phyloP scores from a whole-genome alignment of 495 filamentous ascomycete genomes.

The Lentithecium fluviatile region DNA sequence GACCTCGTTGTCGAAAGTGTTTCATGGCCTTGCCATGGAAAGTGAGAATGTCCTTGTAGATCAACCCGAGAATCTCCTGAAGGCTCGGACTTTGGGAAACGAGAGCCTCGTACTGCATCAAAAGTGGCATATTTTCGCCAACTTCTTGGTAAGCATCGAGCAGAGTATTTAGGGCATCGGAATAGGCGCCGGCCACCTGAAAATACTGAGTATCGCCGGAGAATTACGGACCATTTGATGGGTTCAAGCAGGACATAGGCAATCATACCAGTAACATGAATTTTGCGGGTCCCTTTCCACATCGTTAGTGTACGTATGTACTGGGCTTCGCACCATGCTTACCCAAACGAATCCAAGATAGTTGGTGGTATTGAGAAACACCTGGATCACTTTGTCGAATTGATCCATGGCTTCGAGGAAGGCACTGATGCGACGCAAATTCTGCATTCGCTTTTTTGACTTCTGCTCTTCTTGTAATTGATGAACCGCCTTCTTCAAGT shows the following conservation, averaged over 20 bases:
- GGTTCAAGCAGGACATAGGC: not conserved
- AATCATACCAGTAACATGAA: not conserved
- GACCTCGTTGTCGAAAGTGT: conserved; percentile 27
- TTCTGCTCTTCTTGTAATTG: not conserved
- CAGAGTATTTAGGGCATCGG: not conserved
- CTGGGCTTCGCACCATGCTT: not conserved
- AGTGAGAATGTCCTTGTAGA: not conserved
- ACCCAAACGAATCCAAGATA: conserved; percentile 29
- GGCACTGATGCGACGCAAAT: not conserved
- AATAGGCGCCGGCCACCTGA: not conserved
- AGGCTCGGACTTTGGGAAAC: not conserved
- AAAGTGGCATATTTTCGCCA: not conserved
- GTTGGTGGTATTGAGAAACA: conserved; percentile 41
- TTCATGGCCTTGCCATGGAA: not conserved
- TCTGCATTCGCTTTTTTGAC: conserved; percentile 14
- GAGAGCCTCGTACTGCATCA: not conserved
- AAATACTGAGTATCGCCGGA: not conserved
- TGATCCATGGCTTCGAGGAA: conserved; percentile 48
- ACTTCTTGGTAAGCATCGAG: not conserved
- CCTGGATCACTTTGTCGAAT: conserved; percentile 46
- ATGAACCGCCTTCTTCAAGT: not conserved
- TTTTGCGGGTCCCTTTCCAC: conserved; percentile 5
- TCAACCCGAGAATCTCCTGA: not conserved
- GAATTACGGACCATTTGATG: no score
- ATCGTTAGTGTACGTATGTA: no score